Percentiles rank a stretch among this genome's conserved stretches.
Evolutionary conservation across 257 asterid species (phyloP).

Genomic region (Jasminum sambac): DNA sequence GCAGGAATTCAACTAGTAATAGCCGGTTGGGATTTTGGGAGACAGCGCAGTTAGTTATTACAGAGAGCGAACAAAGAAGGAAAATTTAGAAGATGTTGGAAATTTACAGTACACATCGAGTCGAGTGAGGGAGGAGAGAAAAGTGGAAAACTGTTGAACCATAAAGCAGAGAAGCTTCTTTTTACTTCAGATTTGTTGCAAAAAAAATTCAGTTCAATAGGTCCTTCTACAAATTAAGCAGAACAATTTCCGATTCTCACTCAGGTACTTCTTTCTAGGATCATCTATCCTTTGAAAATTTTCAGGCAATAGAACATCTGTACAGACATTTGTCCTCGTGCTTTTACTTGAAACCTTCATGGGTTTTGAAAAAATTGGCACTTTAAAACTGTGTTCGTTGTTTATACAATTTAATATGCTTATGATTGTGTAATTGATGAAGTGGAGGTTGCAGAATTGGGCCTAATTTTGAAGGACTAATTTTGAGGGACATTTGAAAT

Average conservation of each 20-base stretch:
- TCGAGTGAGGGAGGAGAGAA: background rate
- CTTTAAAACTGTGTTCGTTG: background rate
- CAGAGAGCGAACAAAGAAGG: background rate
- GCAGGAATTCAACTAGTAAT: too few relatives aligned
- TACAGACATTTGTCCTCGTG: background rate
- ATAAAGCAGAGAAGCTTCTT: slow-evolving; percentile 1
- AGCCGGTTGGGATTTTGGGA: background rate
- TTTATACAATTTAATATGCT: background rate
- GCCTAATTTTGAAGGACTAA: background rate
- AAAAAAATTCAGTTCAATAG: background rate
- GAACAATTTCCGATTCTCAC: background rate
- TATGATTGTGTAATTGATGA: background rate
- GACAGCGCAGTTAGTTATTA: background rate
- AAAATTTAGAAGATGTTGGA: background rate
- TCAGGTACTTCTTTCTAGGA: background rate
- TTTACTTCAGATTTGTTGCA: background rate
- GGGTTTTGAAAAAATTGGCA: background rate
- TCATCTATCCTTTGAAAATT: background rate
- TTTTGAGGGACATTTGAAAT: background rate
- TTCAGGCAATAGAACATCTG: background rate
- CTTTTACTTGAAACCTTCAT: background rate
- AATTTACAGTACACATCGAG: background rate
- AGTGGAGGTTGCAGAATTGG: background rate
- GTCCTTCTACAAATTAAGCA: background rate
- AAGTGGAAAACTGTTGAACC: background rate